Base-by-base conservation (phyloP, 1,284 basidiomycete species). In the Tylopilus sp. region DNA sequence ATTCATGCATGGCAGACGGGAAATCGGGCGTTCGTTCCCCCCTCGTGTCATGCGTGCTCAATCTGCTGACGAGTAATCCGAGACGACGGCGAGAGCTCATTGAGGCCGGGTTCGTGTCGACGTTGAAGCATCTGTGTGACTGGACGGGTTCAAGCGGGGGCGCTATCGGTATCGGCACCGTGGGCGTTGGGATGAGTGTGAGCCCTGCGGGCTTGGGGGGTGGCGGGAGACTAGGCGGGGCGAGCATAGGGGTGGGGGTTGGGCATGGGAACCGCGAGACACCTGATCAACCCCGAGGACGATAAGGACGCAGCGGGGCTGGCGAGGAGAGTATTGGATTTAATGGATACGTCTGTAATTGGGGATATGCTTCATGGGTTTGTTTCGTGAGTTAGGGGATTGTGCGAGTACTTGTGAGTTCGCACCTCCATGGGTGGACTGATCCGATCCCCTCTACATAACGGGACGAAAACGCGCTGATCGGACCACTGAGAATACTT, bases 11-110 rank as follows among this genome's bases (percentile, higher is more conserved):
- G 19, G 74, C 78, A 0, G 79, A 84, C 44, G 70, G 72, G 1
- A 78, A 75, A 34, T 71, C 76, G 0, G 77, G 78, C 4, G 74
- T 82, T 1, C 76, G 84, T n/a, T 67, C 75, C 13, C 84, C 84
- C 0, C 78, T 82, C 0, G 74, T 83, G 1, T 66, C 71, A 1
- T 82, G 80, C 53, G 71, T 86, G 6, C 64, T 78, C 16, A 75
- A 80, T 53, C 73, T 89, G 7, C 61, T 65, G 55, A 72, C 54
- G 52, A 69, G 61, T 0, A 68, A 72, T 33, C 63, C 69, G 1
- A 55, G 59, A 33, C 64, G 68, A 39, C 61, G 69, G 23, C 58
- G 66, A 26, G 70, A 71, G 44, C 57, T 79, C 16, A 58, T 66
- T 19, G 75, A 75, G 1, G 69, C 67, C 0, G 73, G 74, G 13